Evolutionary conservation across 805 yeast genomes (phyloP).

Genomic region (Ogataea henricii): DNA sequence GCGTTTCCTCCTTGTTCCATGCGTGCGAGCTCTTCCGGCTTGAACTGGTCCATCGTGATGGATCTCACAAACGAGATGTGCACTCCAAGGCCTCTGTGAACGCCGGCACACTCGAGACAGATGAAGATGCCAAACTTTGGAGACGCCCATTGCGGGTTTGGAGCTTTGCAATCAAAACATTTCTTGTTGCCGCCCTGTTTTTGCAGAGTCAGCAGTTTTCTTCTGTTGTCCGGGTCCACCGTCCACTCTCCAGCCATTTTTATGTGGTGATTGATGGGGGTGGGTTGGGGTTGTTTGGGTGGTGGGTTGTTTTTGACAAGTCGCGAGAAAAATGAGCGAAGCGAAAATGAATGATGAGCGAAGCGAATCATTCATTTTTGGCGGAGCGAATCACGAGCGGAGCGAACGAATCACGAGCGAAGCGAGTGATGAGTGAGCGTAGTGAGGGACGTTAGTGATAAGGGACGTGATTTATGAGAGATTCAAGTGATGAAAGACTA

Average conservation of each 20-base stretch:
- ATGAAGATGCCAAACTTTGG: slow-evolving; percentile 97
- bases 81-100: slow-evolving; percentile 94
- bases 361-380: no score
- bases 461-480: no score
- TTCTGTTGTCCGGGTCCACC: slow-evolving; percentile 89
- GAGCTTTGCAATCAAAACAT: slow-evolving; percentile 93
- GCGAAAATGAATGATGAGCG: no score
- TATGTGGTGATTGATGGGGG: not conserved
- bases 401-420: no score
- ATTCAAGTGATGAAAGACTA: no score
- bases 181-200: slow-evolving; percentile 80
- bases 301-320: no score
- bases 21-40: slow-evolving; percentile 82
- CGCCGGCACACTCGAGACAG: slow-evolving; percentile 97
- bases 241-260: slow-evolving; percentile 69
- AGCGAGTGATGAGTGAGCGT: no score
- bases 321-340: no score
- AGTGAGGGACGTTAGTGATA: no score
- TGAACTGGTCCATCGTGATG: slow-evolving; percentile 98
- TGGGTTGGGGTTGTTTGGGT: no score
- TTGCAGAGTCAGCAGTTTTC: slow-evolving; percentile 74
- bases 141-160: slow-evolving; percentile 99
- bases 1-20: slow-evolving; percentile 97
- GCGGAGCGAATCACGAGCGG: no score
- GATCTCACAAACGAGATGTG: slow-evolving; percentile 96